phyloP scores from a whole-genome alignment of 2,329 filamentous ascomycete genomes.

The Venturia nashicola region DNA sequence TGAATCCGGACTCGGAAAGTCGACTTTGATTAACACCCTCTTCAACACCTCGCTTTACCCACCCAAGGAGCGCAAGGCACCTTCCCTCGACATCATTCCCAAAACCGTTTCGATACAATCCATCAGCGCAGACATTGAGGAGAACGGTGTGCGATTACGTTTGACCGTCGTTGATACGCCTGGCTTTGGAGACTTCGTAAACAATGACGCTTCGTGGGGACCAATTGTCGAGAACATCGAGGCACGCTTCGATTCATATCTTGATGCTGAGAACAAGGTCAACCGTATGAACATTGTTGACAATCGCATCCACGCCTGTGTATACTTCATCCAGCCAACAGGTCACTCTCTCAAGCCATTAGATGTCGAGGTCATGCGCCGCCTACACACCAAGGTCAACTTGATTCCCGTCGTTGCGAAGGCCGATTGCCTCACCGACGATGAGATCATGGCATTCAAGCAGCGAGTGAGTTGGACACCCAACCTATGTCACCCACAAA shows the following conservation, averaged over 20 bases:
- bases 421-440: constrained; percentile 93
- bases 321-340: constrained; percentile 99
- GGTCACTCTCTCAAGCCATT: constrained; percentile 97
- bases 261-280: constrained; percentile 99
- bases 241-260: constrained; percentile 94
- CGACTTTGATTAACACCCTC: constrained; percentile 94
- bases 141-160: constrained; percentile 92
- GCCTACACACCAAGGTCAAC: constrained; percentile 99
- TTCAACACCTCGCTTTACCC: constrained; percentile 99
- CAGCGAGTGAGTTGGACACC: constrained; percentile 58
- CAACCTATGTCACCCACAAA: not conserved
- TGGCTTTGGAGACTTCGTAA: constrained; percentile 97
- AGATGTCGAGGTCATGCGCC: constrained; percentile 98
- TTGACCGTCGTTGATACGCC: constrained; percentile 96
- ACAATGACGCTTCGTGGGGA: constrained; percentile 99
- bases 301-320: constrained; percentile 96
- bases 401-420: constrained; percentile 98
- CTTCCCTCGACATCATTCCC: constrained; percentile 93
- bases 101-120: constrained; percentile 54
- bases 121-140: constrained; percentile 63
- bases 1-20: constrained; percentile 98
- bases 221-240: constrained; percentile 99
- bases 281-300: constrained; percentile 99
- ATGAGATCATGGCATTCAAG: constrained; percentile 93
- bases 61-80: constrained; percentile 95